Evolutionary conservation across 345 rosid species (phyloP).

Genomic region (Jatropha curcas): DNA sequence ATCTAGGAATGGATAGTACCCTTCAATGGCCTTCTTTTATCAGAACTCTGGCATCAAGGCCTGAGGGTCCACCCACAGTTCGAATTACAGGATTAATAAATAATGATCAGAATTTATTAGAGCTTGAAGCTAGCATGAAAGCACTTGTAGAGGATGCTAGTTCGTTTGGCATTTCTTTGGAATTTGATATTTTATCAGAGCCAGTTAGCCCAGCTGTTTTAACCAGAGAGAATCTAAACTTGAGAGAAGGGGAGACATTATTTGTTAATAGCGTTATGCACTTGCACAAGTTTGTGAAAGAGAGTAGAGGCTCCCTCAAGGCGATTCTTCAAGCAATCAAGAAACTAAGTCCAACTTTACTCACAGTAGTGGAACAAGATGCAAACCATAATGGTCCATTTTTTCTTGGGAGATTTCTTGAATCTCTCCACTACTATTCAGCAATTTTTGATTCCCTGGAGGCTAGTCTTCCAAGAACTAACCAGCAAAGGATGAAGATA

Average conservation of each 20-base stretch:
- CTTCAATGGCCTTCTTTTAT: constrained; percentile 63
- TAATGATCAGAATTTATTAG: constrained; percentile 16
- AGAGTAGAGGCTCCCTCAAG: constrained; percentile 63
- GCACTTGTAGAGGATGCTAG: constrained; percentile 40
- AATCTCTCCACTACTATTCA: constrained; percentile 67
- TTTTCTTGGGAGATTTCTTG: constrained; percentile 68
- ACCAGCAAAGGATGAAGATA: constrained; percentile 55
- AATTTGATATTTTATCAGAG: constrained; percentile 34
- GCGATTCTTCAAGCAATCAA: constrained; percentile 65
- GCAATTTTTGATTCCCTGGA: constrained; percentile 67
- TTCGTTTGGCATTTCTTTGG: constrained; percentile 40
- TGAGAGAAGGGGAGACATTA: constrained; percentile 52
- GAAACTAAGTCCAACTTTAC: constrained; percentile 48
- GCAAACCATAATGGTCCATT: constrained; percentile 71
- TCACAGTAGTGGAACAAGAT: constrained; percentile 64
- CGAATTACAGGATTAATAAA: constrained; percentile 45
- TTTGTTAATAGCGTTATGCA: constrained; percentile 55
- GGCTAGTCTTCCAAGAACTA: constrained; percentile 49
- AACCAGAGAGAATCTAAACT: constrained; percentile 43
- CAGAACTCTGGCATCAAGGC: constrained; percentile 54
- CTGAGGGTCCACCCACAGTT: constrained; percentile 48
- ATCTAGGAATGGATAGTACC: constrained; percentile 53
- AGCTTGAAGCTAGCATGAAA: constrained; percentile 40
- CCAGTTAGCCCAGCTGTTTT: constrained; percentile 36
- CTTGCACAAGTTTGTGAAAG: constrained; percentile 62